phyloP scores from a whole-genome alignment of 2,329 filamentous ascomycete genomes.

The Monosporascus sp. region DNA sequence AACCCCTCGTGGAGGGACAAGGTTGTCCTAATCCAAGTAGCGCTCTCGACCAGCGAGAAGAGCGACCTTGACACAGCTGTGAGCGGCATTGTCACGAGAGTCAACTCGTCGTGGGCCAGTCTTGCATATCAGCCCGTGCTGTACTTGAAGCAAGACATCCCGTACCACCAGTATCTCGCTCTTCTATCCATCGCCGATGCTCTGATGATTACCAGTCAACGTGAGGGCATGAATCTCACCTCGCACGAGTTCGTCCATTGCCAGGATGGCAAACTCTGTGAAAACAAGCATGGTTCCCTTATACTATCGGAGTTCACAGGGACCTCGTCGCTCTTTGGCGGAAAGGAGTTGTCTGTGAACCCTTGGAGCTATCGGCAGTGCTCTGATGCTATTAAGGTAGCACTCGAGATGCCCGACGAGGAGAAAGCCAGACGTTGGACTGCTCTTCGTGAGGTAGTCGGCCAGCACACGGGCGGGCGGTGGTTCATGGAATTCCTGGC shows the following conservation, averaged over 20 bases:
- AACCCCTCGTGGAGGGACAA: constrained; percentile 85
- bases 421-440: constrained; percentile 73
- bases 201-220: constrained; percentile 89
- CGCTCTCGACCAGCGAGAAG: constrained; percentile 83
- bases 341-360: constrained; percentile 79
- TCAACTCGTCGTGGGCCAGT: constrained; percentile 88
- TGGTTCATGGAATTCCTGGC: constrained; percentile 77
- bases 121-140: constrained; percentile 88
- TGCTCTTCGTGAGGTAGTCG: constrained; percentile 66
- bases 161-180: constrained; percentile 88
- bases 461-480: constrained; percentile 74
- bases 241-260: constrained; percentile 92
- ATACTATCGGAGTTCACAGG: constrained; percentile 96
- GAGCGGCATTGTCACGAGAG: constrained; percentile 88
- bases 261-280: constrained; percentile 70
- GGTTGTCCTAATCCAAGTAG: constrained; percentile 89
- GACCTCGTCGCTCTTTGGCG: constrained; percentile 77
- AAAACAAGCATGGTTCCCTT: constrained; percentile 79
- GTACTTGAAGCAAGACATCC: constrained; percentile 91
- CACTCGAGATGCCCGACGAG: constrained; percentile 70
- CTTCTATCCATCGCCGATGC: constrained; percentile 84
- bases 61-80: constrained; percentile 82
- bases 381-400: constrained; percentile 76
- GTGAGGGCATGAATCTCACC: constrained; percentile 96
- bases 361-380: constrained; percentile 93